Evolutionary conservation across 2,329 filamentous ascomycete species (phyloP).

Genomic region (Ascocoryne sarcoides): DNA sequence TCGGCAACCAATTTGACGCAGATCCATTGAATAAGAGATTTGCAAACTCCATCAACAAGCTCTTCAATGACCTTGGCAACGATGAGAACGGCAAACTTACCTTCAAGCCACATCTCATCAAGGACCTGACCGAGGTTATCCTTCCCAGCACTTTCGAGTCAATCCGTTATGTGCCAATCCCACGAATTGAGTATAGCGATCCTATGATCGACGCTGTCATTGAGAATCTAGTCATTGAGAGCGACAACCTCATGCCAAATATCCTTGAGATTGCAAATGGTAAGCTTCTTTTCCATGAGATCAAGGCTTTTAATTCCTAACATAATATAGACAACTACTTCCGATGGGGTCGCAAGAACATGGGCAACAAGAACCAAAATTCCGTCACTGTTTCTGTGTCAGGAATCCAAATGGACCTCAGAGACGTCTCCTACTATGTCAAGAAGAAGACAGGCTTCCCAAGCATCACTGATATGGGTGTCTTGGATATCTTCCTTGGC

Average conservation of each 20-base stretch:
- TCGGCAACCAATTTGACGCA: constrained; percentile 80
- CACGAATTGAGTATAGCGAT: constrained; percentile 88
- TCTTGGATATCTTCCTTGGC: constrained; percentile 80
- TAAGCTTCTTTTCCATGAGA: constrained; percentile 5
- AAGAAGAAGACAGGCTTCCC: constrained; percentile 94
- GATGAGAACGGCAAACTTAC: constrained; percentile 73
- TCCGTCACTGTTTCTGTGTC: constrained; percentile 73
- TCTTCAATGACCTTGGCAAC: constrained; percentile 85
- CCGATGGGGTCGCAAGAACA: constrained; percentile 86
- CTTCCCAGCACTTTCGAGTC: constrained; percentile 75
- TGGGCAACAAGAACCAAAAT: constrained; percentile 73
- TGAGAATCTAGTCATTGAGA: constrained; percentile 92
- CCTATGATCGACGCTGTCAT: constrained; percentile 76
- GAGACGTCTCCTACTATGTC: constrained; percentile 87
- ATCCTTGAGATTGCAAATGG: constrained; percentile 74
- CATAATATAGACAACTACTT: constrained; percentile 66
- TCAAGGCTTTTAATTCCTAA: constrained; percentile 4
- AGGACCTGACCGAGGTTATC: constrained; percentile 81
- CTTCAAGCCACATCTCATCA: constrained; percentile 90
- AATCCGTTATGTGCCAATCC: constrained; percentile 82
- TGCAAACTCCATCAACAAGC: constrained; percentile 63
- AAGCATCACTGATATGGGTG: constrained; percentile 73
- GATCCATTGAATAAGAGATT: constrained; percentile 84
- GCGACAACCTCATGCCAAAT: constrained; percentile 94
- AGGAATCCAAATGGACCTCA: constrained; percentile 86